A percentile compares a stretch with the other conserved stretches of the same genome.
Evolutionary conservation across 768 basidiomycete species (phyloP).

Genomic region (Erythrobasidium yunnanense): DNA sequence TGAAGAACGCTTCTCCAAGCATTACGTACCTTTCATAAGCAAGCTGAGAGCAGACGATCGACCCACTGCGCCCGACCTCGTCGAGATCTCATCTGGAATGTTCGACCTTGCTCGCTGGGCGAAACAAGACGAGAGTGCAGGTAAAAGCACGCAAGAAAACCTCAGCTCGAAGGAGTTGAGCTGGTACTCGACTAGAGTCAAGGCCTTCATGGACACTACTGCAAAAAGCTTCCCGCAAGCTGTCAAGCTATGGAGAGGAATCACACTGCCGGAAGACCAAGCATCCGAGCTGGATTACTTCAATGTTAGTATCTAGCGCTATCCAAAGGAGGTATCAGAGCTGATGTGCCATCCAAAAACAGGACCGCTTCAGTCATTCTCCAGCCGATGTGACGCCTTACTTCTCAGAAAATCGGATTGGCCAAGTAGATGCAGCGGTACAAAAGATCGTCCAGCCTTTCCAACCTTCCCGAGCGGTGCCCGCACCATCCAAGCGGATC

Average conservation of each 20-base stretch:
- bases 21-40: conserved; percentile 31
- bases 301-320: conserved; percentile 28
- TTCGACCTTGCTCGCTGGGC: conserved; percentile 38
- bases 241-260: conserved; percentile 31
- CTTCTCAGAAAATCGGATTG: conserved; percentile 33
- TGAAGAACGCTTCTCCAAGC: conserved; percentile 34
- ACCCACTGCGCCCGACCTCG: conserved; percentile 34
- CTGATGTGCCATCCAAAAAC: background rate
- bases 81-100: conserved; percentile 34
- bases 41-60: conserved; percentile 34
- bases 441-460: conserved; percentile 33
- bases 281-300: conserved; percentile 37
- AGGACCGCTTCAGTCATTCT: conserved; percentile 7
- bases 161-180: conserved; percentile 32
- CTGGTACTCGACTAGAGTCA: conserved; percentile 33
- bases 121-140: conserved; percentile 30
- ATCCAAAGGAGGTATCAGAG: background rate
- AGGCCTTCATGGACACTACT: conserved; percentile 29
- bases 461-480: background rate
- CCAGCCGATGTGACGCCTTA: conserved; percentile 12
- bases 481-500: background rate
- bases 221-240: conserved; percentile 31
- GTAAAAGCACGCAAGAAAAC: conserved; percentile 22
- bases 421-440: conserved; percentile 33
- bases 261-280: conserved; percentile 33